Conservation (phyloP, 768 basidiomycete genomes). For the Amanita brunnescens region DNA sequence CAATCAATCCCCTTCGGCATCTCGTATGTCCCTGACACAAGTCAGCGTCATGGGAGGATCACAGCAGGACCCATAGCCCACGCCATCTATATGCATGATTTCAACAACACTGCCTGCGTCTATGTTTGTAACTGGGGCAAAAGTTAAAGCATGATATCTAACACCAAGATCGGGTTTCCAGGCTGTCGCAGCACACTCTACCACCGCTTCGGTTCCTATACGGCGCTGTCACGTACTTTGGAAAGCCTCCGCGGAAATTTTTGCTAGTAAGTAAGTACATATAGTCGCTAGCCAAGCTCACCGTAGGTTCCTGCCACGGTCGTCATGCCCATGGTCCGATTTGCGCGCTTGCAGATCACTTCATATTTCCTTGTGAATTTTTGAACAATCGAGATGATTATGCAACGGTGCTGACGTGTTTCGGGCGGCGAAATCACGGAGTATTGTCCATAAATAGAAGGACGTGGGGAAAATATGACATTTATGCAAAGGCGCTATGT, state of each 20-base stretch:
- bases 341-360: background rate
- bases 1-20: background rate
- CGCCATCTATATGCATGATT: background rate
- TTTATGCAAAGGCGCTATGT: background rate
- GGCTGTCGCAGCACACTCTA: background rate
- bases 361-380: background rate
- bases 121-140: background rate
- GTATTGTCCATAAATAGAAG: background rate
- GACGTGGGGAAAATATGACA: background rate
- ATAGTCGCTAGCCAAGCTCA: too few relatives aligned
- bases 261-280: too few relatives aligned
- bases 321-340: background rate
- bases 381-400: background rate
- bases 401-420: background rate
- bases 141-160: background rate
- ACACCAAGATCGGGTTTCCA: background rate
- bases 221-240: background rate
- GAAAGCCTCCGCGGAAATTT: too few relatives aligned
- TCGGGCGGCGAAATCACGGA: background rate
- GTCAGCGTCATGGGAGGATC: background rate
- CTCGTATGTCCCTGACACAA: background rate
- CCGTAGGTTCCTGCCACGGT: too few relatives aligned
- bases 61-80: background rate
- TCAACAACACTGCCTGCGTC: background rate
- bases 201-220: background rate